Base-by-base conservation (phyloP, 192 early-diverging fungal species). In the Coemansia sp. region DNA sequence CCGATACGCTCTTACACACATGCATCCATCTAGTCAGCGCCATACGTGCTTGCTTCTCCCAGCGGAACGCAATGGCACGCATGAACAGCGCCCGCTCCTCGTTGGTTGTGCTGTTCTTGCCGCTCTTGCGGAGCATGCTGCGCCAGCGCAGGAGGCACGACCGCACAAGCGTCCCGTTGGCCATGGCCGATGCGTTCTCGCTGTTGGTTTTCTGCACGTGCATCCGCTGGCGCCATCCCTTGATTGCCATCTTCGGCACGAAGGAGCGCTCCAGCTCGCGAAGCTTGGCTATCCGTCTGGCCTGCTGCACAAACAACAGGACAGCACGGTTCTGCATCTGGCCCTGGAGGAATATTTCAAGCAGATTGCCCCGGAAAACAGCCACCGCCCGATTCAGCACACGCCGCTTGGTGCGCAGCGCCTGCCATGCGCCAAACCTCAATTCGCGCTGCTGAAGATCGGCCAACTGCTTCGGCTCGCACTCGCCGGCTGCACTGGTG, bases 41-140 rank as follows among this genome's bases (percentile, higher is more conserved):
- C 15, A 34, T 40, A 5, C 68, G 71, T 18, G 72, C 59, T 58
- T 80, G 68, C 42, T 66, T 68, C 35, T 74, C 68, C 77, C 77
- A 79, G 15, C 77, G 63, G 34, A 79, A 74, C 2, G 65, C 68
- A 28, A 70, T 31, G 1, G 71, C 77, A 8, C 13, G 52, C 55
- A 58, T 39, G 29, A 58, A 63, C 53, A 73, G n/a, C 25, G 34
- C 49, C 3, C 52, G 40, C 48, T 51, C 7, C 48, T 26, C 48
- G 23, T 26, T 26, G 12, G 28, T 29, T 7, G 26, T 64, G 43
- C 51, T 40, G 31, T n/a, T 49, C 13, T 9, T 9, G 7, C 30
- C 26, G 33, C 7, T 31, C 29, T 40, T 40, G 46, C 59, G 71
- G 12, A 33, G 59, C 61, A 48, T 30, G 29, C 43, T 35, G 37